Conservation (phyloP, 2,329 filamentous ascomycete genomes). For the Aspergillus quadricinctus region DNA sequence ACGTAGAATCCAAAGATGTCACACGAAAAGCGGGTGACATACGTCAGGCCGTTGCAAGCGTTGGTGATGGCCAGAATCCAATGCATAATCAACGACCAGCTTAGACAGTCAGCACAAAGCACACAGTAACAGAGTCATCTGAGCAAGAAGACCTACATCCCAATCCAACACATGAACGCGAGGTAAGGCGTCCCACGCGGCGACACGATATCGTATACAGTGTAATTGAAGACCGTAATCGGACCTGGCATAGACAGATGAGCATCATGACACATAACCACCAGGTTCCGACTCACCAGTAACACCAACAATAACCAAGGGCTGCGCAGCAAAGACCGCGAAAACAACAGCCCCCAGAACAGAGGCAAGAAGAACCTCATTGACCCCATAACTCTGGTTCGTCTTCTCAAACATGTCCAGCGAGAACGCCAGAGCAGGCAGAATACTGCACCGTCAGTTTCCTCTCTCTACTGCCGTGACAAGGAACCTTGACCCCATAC, state of each 20-base stretch:
- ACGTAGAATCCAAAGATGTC: conserved; percentile 95
- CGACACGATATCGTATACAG: conserved; percentile 81
- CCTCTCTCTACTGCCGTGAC: neutral
- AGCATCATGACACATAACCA: neutral
- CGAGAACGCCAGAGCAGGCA: conserved; percentile 83
- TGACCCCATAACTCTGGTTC: conserved; percentile 77
- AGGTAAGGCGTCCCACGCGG: conserved; percentile 76
- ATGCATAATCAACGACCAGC: conserved; percentile 80
- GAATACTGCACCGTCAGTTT: conserved; percentile 55
- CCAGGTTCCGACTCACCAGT: conserved; percentile 51
- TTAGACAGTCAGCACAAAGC: conserved; percentile 26
- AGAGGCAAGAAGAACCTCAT: conserved; percentile 82
- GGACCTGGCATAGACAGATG: conserved; percentile 49
- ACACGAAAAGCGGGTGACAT: conserved; percentile 86
- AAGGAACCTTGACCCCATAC: conserved; percentile 19
- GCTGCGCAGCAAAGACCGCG: conserved; percentile 72
- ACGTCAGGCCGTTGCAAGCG: conserved; percentile 80
- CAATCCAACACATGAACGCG: conserved; percentile 89
- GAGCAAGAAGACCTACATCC: conserved; percentile 51
- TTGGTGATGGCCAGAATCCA: conserved; percentile 81
- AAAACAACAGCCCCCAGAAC: conserved; percentile 81
- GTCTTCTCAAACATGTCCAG: conserved; percentile 93
- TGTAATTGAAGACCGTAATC: conserved; percentile 93
- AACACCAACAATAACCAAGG: conserved; percentile 84
- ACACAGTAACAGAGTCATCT: neutral